Evolutionary conservation across 768 basidiomycete species (phyloP).

Genomic region (Panus rudis): DNA sequence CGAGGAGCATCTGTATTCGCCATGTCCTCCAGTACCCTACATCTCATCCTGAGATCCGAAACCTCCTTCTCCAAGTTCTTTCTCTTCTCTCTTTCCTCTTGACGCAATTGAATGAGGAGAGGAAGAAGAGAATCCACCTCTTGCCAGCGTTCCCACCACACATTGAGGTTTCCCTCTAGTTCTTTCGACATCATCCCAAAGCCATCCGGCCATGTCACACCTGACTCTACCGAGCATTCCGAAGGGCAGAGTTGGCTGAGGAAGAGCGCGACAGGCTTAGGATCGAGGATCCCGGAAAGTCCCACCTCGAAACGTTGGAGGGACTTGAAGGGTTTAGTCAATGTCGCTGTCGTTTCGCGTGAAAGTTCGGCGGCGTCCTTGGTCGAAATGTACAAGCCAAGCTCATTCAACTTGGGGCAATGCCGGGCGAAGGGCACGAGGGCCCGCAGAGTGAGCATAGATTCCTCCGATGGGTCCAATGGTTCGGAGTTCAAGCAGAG

Average conservation of each 20-base stretch:
- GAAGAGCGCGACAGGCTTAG: slow-evolving; percentile 41
- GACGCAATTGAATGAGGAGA: slow-evolving; percentile 34
- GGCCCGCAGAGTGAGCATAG: slow-evolving; percentile 30
- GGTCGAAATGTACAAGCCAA: slow-evolving; percentile 34
- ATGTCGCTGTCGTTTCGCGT: slow-evolving; percentile 11
- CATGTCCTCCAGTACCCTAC: slow-evolving; percentile 35
- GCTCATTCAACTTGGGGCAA: slow-evolving; percentile 29
- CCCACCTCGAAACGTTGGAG: slow-evolving; percentile 38
- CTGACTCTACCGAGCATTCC: slow-evolving; percentile 34
- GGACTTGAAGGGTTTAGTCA: slow-evolving; percentile 11
- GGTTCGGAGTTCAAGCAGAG: slow-evolving; percentile 22
- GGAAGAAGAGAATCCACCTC: slow-evolving; percentile 37
- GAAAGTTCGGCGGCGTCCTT: slow-evolving; percentile 18
- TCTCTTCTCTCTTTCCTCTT: slow-evolving; percentile 36
- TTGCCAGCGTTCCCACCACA: slow-evolving; percentile 34
- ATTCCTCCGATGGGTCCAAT: slow-evolving; percentile 7
- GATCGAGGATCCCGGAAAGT: slow-evolving; percentile 38
- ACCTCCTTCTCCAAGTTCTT: slow-evolving; percentile 36
- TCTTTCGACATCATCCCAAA: slow-evolving; percentile 10
- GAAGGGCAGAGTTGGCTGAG: slow-evolving; percentile 45
- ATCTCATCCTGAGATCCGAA: slow-evolving; percentile 43
- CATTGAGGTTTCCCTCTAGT: background rate
- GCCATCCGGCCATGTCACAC: slow-evolving; percentile 41
- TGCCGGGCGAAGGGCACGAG: slow-evolving; percentile 33
- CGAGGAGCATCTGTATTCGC: slow-evolving; percentile 10